Evolutionary conservation across 2,329 filamentous ascomycete genomes (phyloP), one percentile per base, ranked within the genome.

Genomic region (Chaetomium strumarium): DNA sequence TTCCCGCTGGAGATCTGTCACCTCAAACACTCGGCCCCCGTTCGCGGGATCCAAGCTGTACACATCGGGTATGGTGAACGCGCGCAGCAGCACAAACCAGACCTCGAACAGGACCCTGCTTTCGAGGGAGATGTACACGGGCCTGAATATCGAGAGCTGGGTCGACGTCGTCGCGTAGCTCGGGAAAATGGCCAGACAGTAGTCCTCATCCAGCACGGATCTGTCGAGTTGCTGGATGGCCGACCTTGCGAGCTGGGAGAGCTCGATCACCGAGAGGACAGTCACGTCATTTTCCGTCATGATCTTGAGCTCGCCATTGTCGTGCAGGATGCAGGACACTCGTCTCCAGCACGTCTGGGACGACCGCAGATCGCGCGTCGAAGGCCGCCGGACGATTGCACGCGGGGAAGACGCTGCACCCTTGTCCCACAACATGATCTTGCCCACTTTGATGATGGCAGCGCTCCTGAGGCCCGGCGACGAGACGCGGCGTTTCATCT

Each of bases 161-260:
- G 82, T 86, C 1, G 88, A 80, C 17, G 82, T 83, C 10, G 86
- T 78, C 1, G 89, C 84, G 69, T 99, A 97, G 57, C 92, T 91
- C 14, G 93, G 92, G 64, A 96, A 96, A 43, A 99, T 92, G 48
- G 89, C 91, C 58, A 99, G 88, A 72, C 91, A 97, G 65, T 88
- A 93, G 55, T 96, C 90, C 67, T 93, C 88, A 58, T 95, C 90
- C 39, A 99, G 71, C 9, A 99, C 92, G 5, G 91, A 95, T 48
- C 84, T 83, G 68, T 97, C 90, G 47, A 99, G 75, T 61, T 91
- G 83, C 67, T 99, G 93, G 48, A 99, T 85, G 9, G 92, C 90
- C 66, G 87, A 93, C 49, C 93, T 82, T 16, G 90, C 93, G 8
- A 99, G 76, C 63, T 96, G 89, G 12, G 90, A 88, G 5, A 99